Evolutionary conservation across 805 yeast genomes (phyloP).

Genomic region (Isabelozyma heimii): DNA sequence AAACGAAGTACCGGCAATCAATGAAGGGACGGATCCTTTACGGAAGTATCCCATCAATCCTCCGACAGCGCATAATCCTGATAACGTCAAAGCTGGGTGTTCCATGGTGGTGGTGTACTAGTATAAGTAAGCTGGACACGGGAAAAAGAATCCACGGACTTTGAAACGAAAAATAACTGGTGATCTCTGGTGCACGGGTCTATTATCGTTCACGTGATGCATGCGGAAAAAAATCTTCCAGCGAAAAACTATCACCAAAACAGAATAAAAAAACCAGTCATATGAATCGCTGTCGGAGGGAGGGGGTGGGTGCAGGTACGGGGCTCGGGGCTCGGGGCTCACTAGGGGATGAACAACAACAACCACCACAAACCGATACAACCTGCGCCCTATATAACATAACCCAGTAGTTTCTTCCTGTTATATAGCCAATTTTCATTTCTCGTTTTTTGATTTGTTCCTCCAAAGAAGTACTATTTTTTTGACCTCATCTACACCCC

Average conservation of each 20-base stretch:
- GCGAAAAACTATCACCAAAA: not conserved
- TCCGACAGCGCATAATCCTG: conserved; percentile 67
- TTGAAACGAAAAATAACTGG: too few relatives aligned
- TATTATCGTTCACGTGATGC: not conserved
- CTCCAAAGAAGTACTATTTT: not conserved
- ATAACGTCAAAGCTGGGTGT: conserved; percentile 72
- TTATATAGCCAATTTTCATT: too few relatives aligned
- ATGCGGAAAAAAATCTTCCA: too few relatives aligned
- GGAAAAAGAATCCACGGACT: not conserved
- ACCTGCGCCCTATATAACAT: too few relatives aligned
- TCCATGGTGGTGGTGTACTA: conserved; percentile 43
- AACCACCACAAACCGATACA: not conserved
- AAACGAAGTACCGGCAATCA: conserved; percentile 69
- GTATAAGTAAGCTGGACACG: too few relatives aligned
- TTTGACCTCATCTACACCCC: not conserved
- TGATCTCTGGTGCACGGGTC: too few relatives aligned
- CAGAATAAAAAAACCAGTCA: not conserved
- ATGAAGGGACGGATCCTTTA: conserved; percentile 75
- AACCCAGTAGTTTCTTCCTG: too few relatives aligned
- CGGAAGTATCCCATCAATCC: conserved; percentile 67
- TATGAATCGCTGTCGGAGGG: not conserved
- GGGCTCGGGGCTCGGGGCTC: not conserved
- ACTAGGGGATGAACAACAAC: not conserved
- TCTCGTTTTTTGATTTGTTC: not conserved
- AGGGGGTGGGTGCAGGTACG: not conserved